phyloP scores from a whole-genome alignment of 345 rosid genomes.

The Populus alba region DNA sequence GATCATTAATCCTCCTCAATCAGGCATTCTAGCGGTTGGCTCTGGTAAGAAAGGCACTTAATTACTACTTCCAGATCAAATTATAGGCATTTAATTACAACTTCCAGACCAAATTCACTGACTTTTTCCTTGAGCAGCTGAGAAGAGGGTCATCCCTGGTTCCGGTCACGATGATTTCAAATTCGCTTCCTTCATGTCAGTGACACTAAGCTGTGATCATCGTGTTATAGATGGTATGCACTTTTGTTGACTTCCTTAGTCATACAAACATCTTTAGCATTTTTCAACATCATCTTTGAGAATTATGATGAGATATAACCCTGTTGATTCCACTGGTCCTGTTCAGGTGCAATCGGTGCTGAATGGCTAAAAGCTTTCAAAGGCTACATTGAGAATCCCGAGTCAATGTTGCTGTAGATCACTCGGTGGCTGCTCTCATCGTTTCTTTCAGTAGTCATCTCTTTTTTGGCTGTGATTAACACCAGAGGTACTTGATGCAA shows the following conservation, averaged over 20 bases:
- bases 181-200: constrained; percentile 77
- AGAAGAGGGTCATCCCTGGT: constrained; percentile 80
- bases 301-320: constrained; percentile 3
- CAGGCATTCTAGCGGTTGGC: constrained; percentile 92
- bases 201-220: constrained; percentile 93
- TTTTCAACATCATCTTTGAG: background rate
- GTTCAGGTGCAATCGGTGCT: constrained; percentile 83
- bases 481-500: background rate
- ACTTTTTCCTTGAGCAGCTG: constrained; percentile 52
- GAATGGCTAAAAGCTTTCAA: constrained; percentile 96
- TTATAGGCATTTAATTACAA: background rate
- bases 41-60: constrained; percentile 51
- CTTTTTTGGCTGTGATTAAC: background rate
- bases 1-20: constrained; percentile 90
- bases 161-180: constrained; percentile 60
- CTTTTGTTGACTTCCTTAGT: background rate
- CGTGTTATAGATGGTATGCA: constrained; percentile 88
- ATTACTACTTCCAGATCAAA: background rate
- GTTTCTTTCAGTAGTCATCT: background rate
- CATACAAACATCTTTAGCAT: background rate
- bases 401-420: constrained; percentile 80
- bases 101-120: background rate
- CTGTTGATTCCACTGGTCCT: constrained; percentile 5
- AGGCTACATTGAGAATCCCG: constrained; percentile 86
- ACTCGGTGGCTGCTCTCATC: background rate